Percentiles rank a stretch among this genome's conserved stretches.
Conservation (phyloP, 768 basidiomycete species). For the Trametes villosa region DNA sequence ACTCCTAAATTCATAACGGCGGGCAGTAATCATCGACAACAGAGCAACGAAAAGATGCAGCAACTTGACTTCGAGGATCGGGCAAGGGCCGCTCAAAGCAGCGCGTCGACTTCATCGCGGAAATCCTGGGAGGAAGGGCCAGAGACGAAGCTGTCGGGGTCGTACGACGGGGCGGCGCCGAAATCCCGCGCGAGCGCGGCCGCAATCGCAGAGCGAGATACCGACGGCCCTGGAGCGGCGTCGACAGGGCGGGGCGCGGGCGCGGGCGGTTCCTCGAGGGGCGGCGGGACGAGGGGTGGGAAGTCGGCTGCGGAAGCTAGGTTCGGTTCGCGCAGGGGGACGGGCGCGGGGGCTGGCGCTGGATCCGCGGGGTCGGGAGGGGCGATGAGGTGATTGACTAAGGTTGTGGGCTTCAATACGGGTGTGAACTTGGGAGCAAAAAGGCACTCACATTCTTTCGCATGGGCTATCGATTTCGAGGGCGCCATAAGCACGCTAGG, state of each 20-base stretch:
- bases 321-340: constrained; percentile 8
- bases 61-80: neutral
- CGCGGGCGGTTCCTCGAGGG: neutral
- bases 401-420: neutral
- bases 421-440: neutral
- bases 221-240: neutral
- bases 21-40: neutral
- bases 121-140: constrained; percentile 29
- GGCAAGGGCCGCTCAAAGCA: constrained; percentile 7
- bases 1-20: too few relatives aligned
- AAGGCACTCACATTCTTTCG: constrained; percentile 68
- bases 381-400: constrained; percentile 41
- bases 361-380: constrained; percentile 12
- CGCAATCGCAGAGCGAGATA: neutral
- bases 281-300: constrained; percentile 1
- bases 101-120: constrained; percentile 31
- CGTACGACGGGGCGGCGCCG: constrained; percentile 12
- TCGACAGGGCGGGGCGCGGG: neutral
- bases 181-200: constrained; percentile 1
- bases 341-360: neutral
- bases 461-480: constrained; percentile 54
- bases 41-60: neutral
- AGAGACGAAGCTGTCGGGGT: constrained; percentile 10
- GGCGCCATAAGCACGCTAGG: neutral
- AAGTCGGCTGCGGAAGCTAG: neutral